Evolutionary conservation across 305 asterid genomes (phyloP), one percentile per base, ranked within the genome.

Genomic region (Caryopteris hybrid): DNA sequence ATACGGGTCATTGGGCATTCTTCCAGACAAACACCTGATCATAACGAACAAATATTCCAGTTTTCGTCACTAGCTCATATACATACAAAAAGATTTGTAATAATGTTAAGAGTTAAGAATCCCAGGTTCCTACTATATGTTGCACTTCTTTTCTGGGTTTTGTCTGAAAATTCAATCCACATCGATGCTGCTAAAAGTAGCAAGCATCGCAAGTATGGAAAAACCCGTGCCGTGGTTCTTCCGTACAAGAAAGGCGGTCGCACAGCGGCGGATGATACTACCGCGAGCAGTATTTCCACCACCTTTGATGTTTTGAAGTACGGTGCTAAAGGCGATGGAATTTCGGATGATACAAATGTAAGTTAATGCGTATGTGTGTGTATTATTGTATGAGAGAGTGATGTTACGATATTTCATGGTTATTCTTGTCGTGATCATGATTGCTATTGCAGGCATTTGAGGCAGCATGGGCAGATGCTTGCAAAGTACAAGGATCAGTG

Each of bases 311-410:
- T 83, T 1, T 2, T 70, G 13, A 47, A 16, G 3, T 80, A 77
- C 38, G 88, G 85, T 5, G 88, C 88, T n/a, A 73, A 70, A 75
- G 88, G 88, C 0, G 56, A 80, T 23, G 83, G 83, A 43, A 59
- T 47, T 3, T 18, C 81, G 0, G 88, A 83, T 4, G 85, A 75
- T 13, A 83, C 88, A n/a, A 60, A 55, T 58, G 88, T 83, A 70
- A 29, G 76, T 18, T 7, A 6, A 2, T 36, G 1, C 9, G 4
- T n/a, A 21, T 27, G 9, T 18, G 6, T 42, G 16, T 42, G 7
- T 42, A 6, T 3, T 12, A 13, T n/a, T n/a, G n/a, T n/a, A n/a
- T n/a, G n/a, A n/a, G n/a, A n/a, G n/a, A n/a, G n/a, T n/a, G n/a
- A n/a, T n/a, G n/a, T n/a, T n/a, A n/a, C n/a, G n/a, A n/a, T n/a